Conservation (phyloP, 352 stramenopile species). For the Phytopythium delawarense region DNA sequence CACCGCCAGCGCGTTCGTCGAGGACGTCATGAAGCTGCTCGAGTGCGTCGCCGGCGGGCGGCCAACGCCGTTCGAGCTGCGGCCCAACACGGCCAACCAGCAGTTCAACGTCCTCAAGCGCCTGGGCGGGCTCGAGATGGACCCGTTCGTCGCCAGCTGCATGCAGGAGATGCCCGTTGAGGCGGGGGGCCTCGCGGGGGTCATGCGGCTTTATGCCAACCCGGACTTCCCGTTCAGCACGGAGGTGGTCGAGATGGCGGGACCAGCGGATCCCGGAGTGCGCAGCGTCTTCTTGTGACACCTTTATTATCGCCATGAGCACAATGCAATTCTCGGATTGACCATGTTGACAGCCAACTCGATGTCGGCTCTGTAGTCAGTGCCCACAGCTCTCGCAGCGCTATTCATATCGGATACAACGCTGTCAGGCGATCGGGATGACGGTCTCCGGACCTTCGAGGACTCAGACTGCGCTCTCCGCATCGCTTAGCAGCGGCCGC, state of each 20-base stretch:
- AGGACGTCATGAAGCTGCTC: slow-evolving; percentile 4
- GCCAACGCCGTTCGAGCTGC: not conserved
- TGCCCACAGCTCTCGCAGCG: not conserved
- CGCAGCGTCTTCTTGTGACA: slow-evolving; percentile 2
- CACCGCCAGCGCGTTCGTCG: not conserved
- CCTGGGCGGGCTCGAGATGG: slow-evolving; percentile 13
- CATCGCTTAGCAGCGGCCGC: not conserved
- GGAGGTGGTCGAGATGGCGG: not conserved
- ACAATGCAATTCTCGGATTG: not conserved
- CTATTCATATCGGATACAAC: not conserved
- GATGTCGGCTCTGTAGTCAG: too few species aligned
- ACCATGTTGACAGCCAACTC: too few species aligned
- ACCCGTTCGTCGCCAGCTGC: slow-evolving; percentile 16
- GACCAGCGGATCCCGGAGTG: not conserved
- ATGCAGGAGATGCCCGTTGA: slow-evolving; percentile 10
- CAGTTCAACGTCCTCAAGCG: slow-evolving; percentile 11
- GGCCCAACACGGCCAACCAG: slow-evolving; percentile 11
- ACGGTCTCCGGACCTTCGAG: not conserved
- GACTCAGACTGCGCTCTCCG: not conserved
- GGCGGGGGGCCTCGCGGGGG: slow-evolving; percentile 1
- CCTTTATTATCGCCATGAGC: not conserved
- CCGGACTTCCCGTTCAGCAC: slow-evolving; percentile 2
- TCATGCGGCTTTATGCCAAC: slow-evolving; percentile 2
- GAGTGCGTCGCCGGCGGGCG: not conserved
- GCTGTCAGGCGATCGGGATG: not conserved